phyloP scores from a whole-genome alignment of 2,329 filamentous ascomycete species.

The Colletotrichum eremochloae region DNA sequence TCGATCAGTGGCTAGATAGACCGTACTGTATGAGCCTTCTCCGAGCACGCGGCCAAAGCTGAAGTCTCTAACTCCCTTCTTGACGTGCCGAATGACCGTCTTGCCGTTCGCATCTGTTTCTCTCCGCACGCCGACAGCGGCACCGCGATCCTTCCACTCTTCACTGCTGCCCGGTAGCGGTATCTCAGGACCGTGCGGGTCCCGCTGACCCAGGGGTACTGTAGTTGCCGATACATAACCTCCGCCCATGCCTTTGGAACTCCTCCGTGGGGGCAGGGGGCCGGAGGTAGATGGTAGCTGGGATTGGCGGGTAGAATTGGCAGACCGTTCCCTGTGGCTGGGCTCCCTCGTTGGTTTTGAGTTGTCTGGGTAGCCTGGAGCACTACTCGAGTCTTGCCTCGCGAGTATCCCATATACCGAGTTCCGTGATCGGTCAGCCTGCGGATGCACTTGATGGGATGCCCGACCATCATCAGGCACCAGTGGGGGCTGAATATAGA shows the following conservation, averaged over 20 bases:
- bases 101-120: slow-evolving; percentile 90
- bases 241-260: slow-evolving; percentile 78
- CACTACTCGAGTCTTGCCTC: slow-evolving; percentile 74
- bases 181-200: slow-evolving; percentile 55
- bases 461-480: slow-evolving; percentile 45
- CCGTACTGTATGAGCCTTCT: slow-evolving; percentile 98
- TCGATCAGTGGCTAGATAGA: slow-evolving; percentile 91
- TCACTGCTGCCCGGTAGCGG: slow-evolving; percentile 75
- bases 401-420: slow-evolving; percentile 68
- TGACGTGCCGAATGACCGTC: slow-evolving; percentile 84
- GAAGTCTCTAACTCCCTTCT: slow-evolving; percentile 98
- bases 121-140: slow-evolving; percentile 84
- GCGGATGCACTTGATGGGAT: slow-evolving; percentile 63
- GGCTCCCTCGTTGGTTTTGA: slow-evolving; percentile 74
- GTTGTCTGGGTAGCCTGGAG: slow-evolving; percentile 69
- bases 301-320: slow-evolving; percentile 71
- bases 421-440: slow-evolving; percentile 70
- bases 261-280: slow-evolving; percentile 79
- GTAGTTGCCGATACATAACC: slow-evolving; percentile 63
- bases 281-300: slow-evolving; percentile 65
- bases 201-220: slow-evolving; percentile 56
- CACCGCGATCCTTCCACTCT: slow-evolving; percentile 95
- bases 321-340: slow-evolving; percentile 77
- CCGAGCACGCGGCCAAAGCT: slow-evolving; percentile 91
- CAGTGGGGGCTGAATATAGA: slow-evolving; percentile 45